Evolutionary conservation across 768 basidiomycete genomes (phyloP).

Genomic region (Pisolithus marmoratus): DNA sequence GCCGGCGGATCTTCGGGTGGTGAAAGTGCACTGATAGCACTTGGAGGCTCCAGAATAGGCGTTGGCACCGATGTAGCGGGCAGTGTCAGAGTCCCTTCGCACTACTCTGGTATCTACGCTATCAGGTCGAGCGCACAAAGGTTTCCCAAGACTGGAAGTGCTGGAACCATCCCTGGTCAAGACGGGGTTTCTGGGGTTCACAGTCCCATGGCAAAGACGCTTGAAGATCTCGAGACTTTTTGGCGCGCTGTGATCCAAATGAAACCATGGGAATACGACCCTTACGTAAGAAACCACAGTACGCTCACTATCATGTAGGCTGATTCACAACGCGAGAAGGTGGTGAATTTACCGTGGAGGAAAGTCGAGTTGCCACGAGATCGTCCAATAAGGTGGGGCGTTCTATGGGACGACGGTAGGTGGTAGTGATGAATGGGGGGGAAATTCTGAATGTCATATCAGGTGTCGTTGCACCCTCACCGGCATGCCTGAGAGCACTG

Average conservation of each 20-base stretch:
- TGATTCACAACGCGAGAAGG: slow-evolving; percentile 15
- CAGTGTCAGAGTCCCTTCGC: slow-evolving; percentile 59
- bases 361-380: slow-evolving; percentile 38
- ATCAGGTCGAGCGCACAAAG: slow-evolving; percentile 54
- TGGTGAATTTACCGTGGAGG: slow-evolving; percentile 31
- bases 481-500: slow-evolving; percentile 54
- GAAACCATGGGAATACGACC: slow-evolving; percentile 66
- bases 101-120: slow-evolving; percentile 60
- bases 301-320: neutral
- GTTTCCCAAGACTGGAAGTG: slow-evolving; percentile 48
- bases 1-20: slow-evolving; percentile 67
- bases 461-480: slow-evolving; percentile 57
- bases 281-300: slow-evolving; percentile 26
- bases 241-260: slow-evolving; percentile 57
- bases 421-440: neutral
- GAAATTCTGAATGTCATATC: neutral
- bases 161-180: slow-evolving; percentile 46
- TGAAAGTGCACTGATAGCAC: slow-evolving; percentile 58
- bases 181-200: slow-evolving; percentile 50
- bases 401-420: slow-evolving; percentile 59
- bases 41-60: slow-evolving; percentile 55
- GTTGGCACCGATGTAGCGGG: slow-evolving; percentile 70
- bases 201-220: slow-evolving; percentile 57
- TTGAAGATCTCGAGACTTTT: slow-evolving; percentile 59
- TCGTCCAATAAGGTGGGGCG: slow-evolving; percentile 54